Percentiles rank a stretch among this genome's conserved stretches.
These are phyloP conservation scores for Gnetum montanum DNA, from an alignment of 75 land plant species.

Conservation along the genomic window DNA sequence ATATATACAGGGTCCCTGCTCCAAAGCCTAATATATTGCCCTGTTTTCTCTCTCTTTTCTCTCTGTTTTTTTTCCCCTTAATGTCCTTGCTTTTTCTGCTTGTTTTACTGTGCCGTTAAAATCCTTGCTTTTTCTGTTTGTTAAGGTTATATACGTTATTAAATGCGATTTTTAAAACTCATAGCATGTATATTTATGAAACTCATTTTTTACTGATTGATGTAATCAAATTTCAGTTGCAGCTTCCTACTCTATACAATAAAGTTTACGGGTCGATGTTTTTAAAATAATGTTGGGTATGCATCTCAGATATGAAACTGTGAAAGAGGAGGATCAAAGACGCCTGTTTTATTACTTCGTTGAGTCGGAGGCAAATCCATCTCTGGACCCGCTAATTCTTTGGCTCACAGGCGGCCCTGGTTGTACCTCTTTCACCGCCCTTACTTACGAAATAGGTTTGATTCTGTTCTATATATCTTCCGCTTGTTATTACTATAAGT, in stretches of 20 bases:
- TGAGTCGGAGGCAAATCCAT: slow-evolving; percentile 39
- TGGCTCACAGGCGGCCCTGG: slow-evolving; percentile 84
- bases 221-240: background rate
- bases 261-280: no score
- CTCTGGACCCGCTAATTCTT: slow-evolving; percentile 46
- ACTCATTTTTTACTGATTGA: background rate
- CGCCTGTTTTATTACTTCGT: slow-evolving; percentile 60
- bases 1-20: slow-evolving; percentile 90
- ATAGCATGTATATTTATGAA: no score
- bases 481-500: background rate
- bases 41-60: background rate
- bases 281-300: no score
- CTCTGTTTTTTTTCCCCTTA: background rate
- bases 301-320: slow-evolving; percentile 57
- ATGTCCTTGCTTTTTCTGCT: background rate
- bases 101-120: background rate
- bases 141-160: no score
- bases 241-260: background rate
- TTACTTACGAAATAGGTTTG: slow-evolving; percentile 41
- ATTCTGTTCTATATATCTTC: background rate
- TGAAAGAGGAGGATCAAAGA: slow-evolving; percentile 36
- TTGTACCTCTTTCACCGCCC: slow-evolving; percentile 59
- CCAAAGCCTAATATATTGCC: background rate
- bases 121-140: no score
- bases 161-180: no score